Evolutionary conservation across 371 early-diverging fungal genomes (phyloP), one percentile per base, ranked within the genome.

Genomic region (Rhizopus arrhizus): DNA sequence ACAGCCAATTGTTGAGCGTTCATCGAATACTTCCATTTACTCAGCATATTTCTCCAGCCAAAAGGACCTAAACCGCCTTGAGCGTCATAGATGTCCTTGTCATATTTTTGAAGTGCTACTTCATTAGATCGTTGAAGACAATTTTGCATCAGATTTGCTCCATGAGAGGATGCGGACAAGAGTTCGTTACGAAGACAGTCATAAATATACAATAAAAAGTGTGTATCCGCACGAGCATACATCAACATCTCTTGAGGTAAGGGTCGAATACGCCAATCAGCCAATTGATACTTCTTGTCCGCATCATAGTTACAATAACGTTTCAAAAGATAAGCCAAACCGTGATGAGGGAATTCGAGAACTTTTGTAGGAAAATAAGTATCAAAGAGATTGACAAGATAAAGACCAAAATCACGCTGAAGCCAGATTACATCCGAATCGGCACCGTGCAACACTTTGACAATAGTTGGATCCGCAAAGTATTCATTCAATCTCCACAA

Each of bases 241-340:
- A 74, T 72, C 50, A 95, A 38, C 97, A 99, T 95, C 62, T 96
- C 96, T 16, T 72, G 71, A 0, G 97, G 91, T 29, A 98, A 64
- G 0, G 99, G 99, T 13, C 96, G 70, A 47, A 96, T 90, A 59
- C 98, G 81, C 99, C 99, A 99, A 74, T 99, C 99, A 8, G 98
- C 98, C 65, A 93, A 71, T 78, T 99, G 99, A 69, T 91, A 96
- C 66, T 84, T 81, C 65, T 99, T 99, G 73, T 99, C 94, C 0
- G 95, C 88, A 43, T 86, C 84, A n/a, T 90, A 86, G 35, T 81
- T 69, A 65, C 92, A 90, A 68, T 92, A 95, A 22, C 72, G 69
- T 58, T 89, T 81, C 49, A 99, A 73, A 36, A 99, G 70, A 66
- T 85, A 91, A 0, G 94, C 94, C 33, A 96, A 82, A 43, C 94